A percentile compares a stretch with the other conserved stretches of the same genome.
These are phyloP conservation scores for Apiotrichum domesticum DNA, from an alignment of 1,284 basidiomycete genomes.

Conservation along the genomic window DNA sequence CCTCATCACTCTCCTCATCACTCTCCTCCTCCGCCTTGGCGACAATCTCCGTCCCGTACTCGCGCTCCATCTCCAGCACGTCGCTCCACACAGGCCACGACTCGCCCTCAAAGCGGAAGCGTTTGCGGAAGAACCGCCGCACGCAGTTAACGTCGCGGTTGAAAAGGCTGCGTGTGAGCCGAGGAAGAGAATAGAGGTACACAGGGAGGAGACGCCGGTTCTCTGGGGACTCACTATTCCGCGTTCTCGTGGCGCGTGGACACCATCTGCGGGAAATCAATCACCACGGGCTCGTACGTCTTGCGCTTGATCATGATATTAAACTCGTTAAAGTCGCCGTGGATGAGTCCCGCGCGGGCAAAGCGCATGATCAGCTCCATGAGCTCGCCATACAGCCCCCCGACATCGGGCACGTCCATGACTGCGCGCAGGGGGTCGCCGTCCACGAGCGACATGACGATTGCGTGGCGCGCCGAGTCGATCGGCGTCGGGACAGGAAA, in stretches of 20 bases:
- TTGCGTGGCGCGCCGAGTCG: slow-evolving; percentile 88
- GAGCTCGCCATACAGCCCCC: slow-evolving; percentile 80
- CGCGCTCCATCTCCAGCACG: slow-evolving; percentile 50
- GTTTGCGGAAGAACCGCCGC: slow-evolving; percentile 80
- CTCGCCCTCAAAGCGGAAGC: slow-evolving; percentile 87
- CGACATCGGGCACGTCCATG: slow-evolving; percentile 71
- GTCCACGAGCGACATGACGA: slow-evolving; percentile 94
- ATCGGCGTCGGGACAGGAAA: slow-evolving; percentile 92
- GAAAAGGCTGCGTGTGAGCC: slow-evolving; percentile 69
- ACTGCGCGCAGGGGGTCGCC: slow-evolving; percentile 96
- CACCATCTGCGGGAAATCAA: slow-evolving; percentile 99
- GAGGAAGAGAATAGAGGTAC: neutral
- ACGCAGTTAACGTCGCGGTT: slow-evolving; percentile 97
- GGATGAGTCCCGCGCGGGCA: slow-evolving; percentile 86
- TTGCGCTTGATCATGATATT: slow-evolving; percentile 88
- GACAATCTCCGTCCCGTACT: slow-evolving; percentile 43
- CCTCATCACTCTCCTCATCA: slow-evolving; percentile 9
- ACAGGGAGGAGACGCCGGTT: too few relatives aligned
- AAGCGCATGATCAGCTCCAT: slow-evolving; percentile 97
- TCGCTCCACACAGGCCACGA: slow-evolving; percentile 78
- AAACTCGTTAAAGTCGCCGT: slow-evolving; percentile 99
- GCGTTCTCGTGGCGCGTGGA: slow-evolving; percentile 95
- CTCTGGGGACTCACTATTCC: slow-evolving; percentile 66
- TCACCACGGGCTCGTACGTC: slow-evolving; percentile 71
- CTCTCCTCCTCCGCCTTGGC: neutral